Evolutionary conservation across 495 filamentous ascomycete genomes (phyloP).

Genomic region (Neurospora sp.): DNA sequence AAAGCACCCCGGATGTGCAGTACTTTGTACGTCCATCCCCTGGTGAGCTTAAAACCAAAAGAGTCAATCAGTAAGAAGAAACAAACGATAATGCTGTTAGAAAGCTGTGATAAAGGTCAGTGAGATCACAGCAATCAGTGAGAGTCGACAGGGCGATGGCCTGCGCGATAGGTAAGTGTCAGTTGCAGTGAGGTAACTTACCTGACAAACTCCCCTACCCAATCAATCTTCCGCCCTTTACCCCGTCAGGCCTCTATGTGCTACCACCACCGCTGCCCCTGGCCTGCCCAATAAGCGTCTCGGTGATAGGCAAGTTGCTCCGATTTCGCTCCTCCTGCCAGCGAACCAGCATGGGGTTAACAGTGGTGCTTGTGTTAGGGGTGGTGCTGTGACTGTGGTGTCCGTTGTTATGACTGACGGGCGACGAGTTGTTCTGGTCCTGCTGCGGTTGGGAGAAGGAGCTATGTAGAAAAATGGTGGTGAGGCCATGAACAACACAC

Average conservation of each 20-base stretch:
- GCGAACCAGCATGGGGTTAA: slow-evolving; percentile 23
- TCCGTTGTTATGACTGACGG: not conserved
- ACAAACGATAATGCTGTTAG: not conserved
- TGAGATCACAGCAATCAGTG: not conserved
- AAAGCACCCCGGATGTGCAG: not conserved
- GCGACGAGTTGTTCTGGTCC: not conserved
- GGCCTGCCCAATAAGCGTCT: slow-evolving; percentile 15
- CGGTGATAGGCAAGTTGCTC: slow-evolving; percentile 30
- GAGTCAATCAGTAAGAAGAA: not conserved
- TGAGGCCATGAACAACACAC: not conserved
- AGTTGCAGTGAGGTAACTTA: not conserved
- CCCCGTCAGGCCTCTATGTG: not conserved
- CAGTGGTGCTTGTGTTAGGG: not conserved
- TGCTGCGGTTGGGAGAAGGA: not conserved
- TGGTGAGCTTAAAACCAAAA: not conserved
- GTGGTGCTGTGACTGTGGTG: not conserved
- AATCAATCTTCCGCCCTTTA: not conserved
- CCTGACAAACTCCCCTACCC: not conserved
- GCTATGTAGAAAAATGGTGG: not conserved
- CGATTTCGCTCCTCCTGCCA: slow-evolving; percentile 28
- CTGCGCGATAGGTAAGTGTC: not conserved
- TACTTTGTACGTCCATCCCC: not conserved
- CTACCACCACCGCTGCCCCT: not conserved
- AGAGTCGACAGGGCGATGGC: too few relatives aligned
- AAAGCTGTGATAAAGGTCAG: not conserved